phyloP scores from a whole-genome alignment of 2,329 filamentous ascomycete species.

The Cercospora berteroae region DNA sequence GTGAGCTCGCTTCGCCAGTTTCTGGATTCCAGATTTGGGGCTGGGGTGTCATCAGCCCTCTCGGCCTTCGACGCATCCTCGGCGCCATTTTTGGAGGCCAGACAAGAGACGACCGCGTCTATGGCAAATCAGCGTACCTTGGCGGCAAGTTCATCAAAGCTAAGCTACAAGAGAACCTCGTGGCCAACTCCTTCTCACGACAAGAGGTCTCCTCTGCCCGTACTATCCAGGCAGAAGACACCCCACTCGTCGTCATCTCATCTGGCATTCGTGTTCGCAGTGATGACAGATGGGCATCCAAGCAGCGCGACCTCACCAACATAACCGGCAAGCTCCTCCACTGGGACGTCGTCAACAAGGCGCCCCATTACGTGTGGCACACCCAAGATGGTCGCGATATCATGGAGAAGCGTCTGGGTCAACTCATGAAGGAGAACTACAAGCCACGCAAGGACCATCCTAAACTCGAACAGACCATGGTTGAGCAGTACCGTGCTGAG shows the following conservation, averaged over 20 bases:
- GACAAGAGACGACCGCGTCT: slow-evolving; percentile 77
- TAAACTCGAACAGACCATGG: background rate
- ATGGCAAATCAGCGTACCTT: slow-evolving; percentile 75
- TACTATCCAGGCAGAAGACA: slow-evolving; percentile 73
- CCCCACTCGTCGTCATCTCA: slow-evolving; percentile 76
- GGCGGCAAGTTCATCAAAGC: slow-evolving; percentile 82
- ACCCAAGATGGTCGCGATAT: slow-evolving; percentile 67
- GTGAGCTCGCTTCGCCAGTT: slow-evolving; percentile 62
- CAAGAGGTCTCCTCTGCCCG: slow-evolving; percentile 77
- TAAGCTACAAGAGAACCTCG: slow-evolving; percentile 87
- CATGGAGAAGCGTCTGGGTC: slow-evolving; percentile 74
- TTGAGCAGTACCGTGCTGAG: slow-evolving; percentile 7
- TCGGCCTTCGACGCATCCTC: slow-evolving; percentile 76
- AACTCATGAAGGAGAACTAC: slow-evolving; percentile 56
- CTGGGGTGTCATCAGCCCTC: slow-evolving; percentile 78
- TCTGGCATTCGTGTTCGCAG: slow-evolving; percentile 69
- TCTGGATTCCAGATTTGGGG: slow-evolving; percentile 85
- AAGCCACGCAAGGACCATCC: slow-evolving; percentile 15
- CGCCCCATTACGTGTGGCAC: slow-evolving; percentile 83
- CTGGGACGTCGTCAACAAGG: slow-evolving; percentile 85
- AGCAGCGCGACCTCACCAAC: slow-evolving; percentile 78
- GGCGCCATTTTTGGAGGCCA: slow-evolving; percentile 81
- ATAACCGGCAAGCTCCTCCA: slow-evolving; percentile 74
- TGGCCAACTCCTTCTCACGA: slow-evolving; percentile 78
- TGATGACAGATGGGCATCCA: slow-evolving; percentile 72